Percentiles rank a stretch among this genome's conserved stretches.
Conservation (phyloP, 345 rosid species). For the Ceriops zippeliana region DNA sequence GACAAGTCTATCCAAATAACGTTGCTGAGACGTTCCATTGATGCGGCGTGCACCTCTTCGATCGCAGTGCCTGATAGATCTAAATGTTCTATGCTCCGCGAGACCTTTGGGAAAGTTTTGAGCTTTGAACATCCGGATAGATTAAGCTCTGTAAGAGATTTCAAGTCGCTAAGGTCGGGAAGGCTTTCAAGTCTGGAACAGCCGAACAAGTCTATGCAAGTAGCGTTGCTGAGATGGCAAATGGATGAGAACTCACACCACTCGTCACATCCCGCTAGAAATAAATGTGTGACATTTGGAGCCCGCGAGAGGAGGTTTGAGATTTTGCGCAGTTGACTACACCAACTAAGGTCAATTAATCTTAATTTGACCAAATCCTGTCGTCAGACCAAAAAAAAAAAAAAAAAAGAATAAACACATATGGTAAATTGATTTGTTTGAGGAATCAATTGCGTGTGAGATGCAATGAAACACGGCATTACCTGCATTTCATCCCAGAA, state of each 20-base stretch:
- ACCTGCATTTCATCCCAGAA: neutral
- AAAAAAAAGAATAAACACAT: too few relatives aligned
- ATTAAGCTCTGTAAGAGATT: slow-evolving; percentile 19
- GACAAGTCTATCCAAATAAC: neutral
- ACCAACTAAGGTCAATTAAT: neutral
- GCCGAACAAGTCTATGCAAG: neutral
- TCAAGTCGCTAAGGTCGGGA: slow-evolving; percentile 29
- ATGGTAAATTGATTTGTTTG: neutral
- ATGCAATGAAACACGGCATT: neutral
- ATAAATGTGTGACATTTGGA: slow-evolving; percentile 29
- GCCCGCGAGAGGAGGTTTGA: slow-evolving; percentile 8
- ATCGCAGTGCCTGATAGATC: slow-evolving; percentile 23
- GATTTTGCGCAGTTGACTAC: neutral
- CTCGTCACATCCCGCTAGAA: slow-evolving; percentile 6
- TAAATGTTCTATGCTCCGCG: slow-evolving; percentile 21
- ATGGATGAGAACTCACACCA: too few relatives aligned
- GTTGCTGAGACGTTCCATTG: slow-evolving; percentile 3
- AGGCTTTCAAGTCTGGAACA: slow-evolving; percentile 30
- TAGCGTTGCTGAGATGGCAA: too few relatives aligned
- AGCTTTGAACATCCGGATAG: slow-evolving; percentile 31
- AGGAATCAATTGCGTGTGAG: neutral
- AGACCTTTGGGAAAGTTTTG: slow-evolving; percentile 26
- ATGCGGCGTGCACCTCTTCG: slow-evolving; percentile 19
- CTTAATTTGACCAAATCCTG: neutral
- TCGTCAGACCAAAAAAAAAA: neutral